phyloP scores from a whole-genome alignment of 2,329 filamentous ascomycete genomes.

The Arthroderma sp. region DNA sequence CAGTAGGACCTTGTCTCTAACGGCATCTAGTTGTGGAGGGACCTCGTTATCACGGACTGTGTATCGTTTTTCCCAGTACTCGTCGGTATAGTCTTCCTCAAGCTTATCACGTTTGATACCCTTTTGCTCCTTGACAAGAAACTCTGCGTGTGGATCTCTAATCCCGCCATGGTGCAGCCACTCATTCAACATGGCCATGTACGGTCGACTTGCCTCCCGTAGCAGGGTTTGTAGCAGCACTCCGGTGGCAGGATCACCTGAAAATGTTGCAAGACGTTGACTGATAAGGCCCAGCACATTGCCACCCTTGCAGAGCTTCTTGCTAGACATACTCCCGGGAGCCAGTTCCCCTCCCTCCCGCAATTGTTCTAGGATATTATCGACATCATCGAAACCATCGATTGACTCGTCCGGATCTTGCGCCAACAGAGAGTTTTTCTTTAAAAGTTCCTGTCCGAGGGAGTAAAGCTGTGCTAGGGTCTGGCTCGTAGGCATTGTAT shows the following conservation, averaged over 20 bases:
- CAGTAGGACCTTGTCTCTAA: slow-evolving; percentile 87
- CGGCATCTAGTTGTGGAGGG: slow-evolving; percentile 76
- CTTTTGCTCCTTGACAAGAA: slow-evolving; percentile 89
- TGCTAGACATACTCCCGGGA: slow-evolving; percentile 64
- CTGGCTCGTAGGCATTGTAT: slow-evolving; percentile 78
- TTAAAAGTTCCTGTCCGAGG: slow-evolving; percentile 74
- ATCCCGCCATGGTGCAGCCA: slow-evolving; percentile 96
- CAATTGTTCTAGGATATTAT: slow-evolving; percentile 83
- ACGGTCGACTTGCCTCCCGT: slow-evolving; percentile 79
- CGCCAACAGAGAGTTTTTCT: slow-evolving; percentile 75
- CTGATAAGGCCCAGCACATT: slow-evolving; percentile 83
- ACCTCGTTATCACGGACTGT: slow-evolving; percentile 85
- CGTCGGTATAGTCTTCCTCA: slow-evolving; percentile 94
- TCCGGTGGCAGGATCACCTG: slow-evolving; percentile 80
- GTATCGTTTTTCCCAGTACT: slow-evolving; percentile 98
- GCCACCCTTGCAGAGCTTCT: slow-evolving; percentile 94
- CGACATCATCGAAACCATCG: slow-evolving; percentile 70
- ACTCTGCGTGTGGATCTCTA: slow-evolving; percentile 85
- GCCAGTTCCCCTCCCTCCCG: slow-evolving; percentile 74
- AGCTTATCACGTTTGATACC: slow-evolving; percentile 83
- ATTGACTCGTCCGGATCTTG: slow-evolving; percentile 55
- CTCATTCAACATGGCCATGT: slow-evolving; percentile 97
- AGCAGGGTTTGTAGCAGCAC: slow-evolving; percentile 69
- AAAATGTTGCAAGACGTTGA: slow-evolving; percentile 73
- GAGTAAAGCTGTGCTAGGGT: slow-evolving; percentile 85